phyloP scores from a whole-genome alignment of 257 asterid genomes.

The Henckelia pumila region DNA sequence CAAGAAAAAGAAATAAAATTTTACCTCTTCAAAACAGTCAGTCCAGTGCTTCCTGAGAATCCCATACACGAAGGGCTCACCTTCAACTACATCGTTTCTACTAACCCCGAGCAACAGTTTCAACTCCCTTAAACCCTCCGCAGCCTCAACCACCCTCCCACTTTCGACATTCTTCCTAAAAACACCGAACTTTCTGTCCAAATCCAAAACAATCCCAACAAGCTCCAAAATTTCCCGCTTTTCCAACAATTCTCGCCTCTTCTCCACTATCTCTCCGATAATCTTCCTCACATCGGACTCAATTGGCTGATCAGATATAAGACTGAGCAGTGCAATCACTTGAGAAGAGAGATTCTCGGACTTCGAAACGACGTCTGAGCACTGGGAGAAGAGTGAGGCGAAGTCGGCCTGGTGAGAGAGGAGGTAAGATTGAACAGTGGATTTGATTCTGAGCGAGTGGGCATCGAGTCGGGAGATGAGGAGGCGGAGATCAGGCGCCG shows the following conservation, averaged over 20 bases:
- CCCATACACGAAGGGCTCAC: slow-evolving; percentile 55
- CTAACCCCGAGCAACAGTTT: slow-evolving; percentile 59
- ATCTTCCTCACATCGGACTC: slow-evolving; percentile 52
- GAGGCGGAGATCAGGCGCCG: slow-evolving; percentile 95
- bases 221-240: slow-evolving; percentile 60
- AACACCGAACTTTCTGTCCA: slow-evolving; percentile 41
- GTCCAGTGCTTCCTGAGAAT: slow-evolving; percentile 67
- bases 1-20: background rate
- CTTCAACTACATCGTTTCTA: slow-evolving; percentile 45
- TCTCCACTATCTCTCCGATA: slow-evolving; percentile 54
- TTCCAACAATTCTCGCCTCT: slow-evolving; percentile 64
- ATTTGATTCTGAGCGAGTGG: slow-evolving; percentile 70
- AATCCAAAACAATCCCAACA: slow-evolving; percentile 56
- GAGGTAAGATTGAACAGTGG: slow-evolving; percentile 78
- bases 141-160: slow-evolving; percentile 72
- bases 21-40: slow-evolving; percentile 80
- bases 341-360: slow-evolving; percentile 51
- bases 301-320: slow-evolving; percentile 60
- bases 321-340: slow-evolving; percentile 40
- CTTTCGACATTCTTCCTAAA: slow-evolving; percentile 45
- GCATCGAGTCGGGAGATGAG: slow-evolving; percentile 77
- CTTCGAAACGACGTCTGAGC: slow-evolving; percentile 62
- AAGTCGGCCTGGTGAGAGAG: slow-evolving; percentile 72
- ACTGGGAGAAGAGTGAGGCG: slow-evolving; percentile 69
- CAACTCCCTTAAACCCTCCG: slow-evolving; percentile 58